Base-by-base conservation (phyloP, 441 rosid species). In the Hura crepitans region DNA sequence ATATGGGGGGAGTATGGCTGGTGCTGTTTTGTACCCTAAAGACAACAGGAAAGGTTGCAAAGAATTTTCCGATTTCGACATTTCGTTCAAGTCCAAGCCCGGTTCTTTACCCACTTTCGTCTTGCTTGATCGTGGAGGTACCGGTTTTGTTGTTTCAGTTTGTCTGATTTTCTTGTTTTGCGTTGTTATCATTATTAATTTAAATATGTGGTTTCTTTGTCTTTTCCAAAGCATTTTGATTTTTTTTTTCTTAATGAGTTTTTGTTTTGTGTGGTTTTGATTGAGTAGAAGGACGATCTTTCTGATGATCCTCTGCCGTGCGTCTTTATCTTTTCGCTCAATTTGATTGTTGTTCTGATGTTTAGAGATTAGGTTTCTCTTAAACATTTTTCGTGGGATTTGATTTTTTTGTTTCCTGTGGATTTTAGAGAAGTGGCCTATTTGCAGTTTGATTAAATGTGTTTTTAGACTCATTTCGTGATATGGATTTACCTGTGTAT, bases 1-100 rank as follows among this genome's bases (percentile, higher is more conserved):
- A 77, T 95, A 95, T 79, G 99, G 99, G 5, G 99, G 99, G 27
- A 92, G 95, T 79, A 86, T 96, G 99, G 96, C 97, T 0, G 99
- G 98, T 0, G 77, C 87, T 25, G 98, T 91, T n/a, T 58, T 78
- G 66, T 96, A 91, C 66, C 97, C 96, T 0, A 88, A 85, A 68
- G 85, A 88, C 65, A 93, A 96, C 75, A 84, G 45, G 75, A 89
- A 93, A 77, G 96, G 89, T 2, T 96, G 99, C 33, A 86, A 81
- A 35, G 91, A 80, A 53, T 92, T 90, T 62, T 79, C 83, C 66
- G 91, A 81, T 46, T 91, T 84, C 76, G 84, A 82, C 57, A 82
- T 87, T 78, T 85, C 92, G n/a, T 91, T 84, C 67, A 72, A 85
- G 71, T 70, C 97, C 22, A 82, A 82, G 78, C 96, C 98, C 57